Base-by-base conservation (phyloP, 2,329 filamentous ascomycete species). In the Trichoderma simmonsii region DNA sequence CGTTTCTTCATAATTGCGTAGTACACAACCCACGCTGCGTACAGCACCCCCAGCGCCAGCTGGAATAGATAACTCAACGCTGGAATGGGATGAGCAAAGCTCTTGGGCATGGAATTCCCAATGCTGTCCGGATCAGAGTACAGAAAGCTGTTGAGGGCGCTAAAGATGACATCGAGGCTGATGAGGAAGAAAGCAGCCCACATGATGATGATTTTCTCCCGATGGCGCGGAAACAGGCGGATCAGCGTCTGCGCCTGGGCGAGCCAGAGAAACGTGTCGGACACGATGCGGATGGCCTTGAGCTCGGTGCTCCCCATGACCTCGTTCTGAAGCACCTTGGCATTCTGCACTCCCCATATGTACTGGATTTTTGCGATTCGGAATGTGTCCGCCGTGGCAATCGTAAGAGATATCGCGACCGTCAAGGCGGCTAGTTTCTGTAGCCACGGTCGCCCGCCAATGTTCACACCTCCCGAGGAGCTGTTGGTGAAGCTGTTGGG, bases 171-270 rank as follows among this genome's bases (percentile, higher is more conserved):
- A 79, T 98, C 95, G 73, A 98, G 87, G 0, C 94, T 89, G 78
- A 99, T 98, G 71, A 99, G 88, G 3, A 92, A 94, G 79, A 98
- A 98, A 1, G 95, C 96, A 18, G 95, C 94, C 95, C 95, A 99
- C 83, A 98, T 98, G 83, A 99, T 99, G 75, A 98, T 93, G 67
- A 98, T 91, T 83, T 98, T 98, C 83, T 99, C 96, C 78, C 97
- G 93, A 79, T 98, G 95, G 39, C 96, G 93, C 8, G 96, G 96
- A 77, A 99, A 99, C 1, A 99, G 86, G 68, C 96, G 92, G 76
- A 98, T 98, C 72, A 99, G 83, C 0, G 96, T 99, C 83, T 99
- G 96, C 1, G 97, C 95, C 82, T 99, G 96, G 1, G 96, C 96
- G 51, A 99, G 89, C 95, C 96, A 98, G 34, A 99, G 86, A 80